phyloP scores from a whole-genome alignment of 176 grass and related monocot genomes.

The Eragrostis curvula region DNA sequence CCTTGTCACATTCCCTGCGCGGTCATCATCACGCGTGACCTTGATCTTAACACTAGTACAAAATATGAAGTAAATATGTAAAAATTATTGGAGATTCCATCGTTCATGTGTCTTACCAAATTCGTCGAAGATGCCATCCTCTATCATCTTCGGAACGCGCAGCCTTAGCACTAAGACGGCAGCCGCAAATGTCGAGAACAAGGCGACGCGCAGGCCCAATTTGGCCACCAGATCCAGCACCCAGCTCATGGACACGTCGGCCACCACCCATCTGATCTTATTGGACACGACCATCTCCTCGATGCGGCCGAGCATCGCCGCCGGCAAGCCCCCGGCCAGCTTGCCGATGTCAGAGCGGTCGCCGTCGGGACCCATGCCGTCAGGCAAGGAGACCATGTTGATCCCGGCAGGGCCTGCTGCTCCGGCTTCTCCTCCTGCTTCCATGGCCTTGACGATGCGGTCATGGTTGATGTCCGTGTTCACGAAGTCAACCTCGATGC shows the following conservation, averaged over 20 bases:
- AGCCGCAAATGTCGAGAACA: conserved; percentile 48
- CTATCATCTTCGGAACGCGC: conserved; percentile 50
- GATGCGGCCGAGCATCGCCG: conserved; percentile 40
- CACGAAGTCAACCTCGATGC: conserved; percentile 58
- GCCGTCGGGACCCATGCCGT: conserved; percentile 61
- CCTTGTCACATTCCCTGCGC: conserved; percentile 26
- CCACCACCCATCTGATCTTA: conserved; percentile 54
- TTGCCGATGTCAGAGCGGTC: conserved; percentile 47
- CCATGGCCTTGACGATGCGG: conserved; percentile 43
- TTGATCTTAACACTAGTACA: neutral
- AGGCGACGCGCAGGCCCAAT: conserved; percentile 30
- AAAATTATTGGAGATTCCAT: neutral
- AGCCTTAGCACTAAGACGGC: conserved; percentile 32
- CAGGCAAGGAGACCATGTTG: conserved; percentile 57
- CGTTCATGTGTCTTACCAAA: conserved; percentile 41
- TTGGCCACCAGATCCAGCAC: conserved; percentile 28
- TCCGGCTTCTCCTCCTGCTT: neutral
- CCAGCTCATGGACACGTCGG: conserved; percentile 50
- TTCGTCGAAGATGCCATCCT: conserved; percentile 52
- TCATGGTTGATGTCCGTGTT: conserved; percentile 74
- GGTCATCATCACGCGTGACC: neutral
- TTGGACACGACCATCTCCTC: conserved; percentile 41
- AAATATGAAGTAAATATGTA: neutral
- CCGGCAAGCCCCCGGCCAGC: conserved; percentile 13
- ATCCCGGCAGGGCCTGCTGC: conserved; percentile 35